A percentile compares a stretch with the other conserved stretches of the same genome.
These are phyloP conservation scores for Euphorbia lathyris DNA, from an alignment of 345 rosid genomes.

Conservation along the genomic window DNA sequence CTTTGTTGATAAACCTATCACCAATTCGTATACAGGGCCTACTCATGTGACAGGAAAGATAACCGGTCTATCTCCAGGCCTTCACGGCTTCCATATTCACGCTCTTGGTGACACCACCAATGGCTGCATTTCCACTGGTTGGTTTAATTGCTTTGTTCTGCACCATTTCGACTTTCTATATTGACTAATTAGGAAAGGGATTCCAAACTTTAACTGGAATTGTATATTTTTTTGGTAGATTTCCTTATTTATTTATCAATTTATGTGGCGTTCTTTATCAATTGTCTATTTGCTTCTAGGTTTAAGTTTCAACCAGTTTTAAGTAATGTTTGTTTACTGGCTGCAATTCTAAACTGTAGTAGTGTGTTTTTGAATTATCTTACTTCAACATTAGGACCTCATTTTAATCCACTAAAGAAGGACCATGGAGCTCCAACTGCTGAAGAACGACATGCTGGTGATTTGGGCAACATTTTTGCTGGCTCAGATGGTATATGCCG, in stretches of 20 bases:
- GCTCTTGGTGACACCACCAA: slow-evolving; percentile 91
- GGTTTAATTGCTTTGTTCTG: background rate
- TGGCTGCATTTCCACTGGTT: slow-evolving; percentile 96
- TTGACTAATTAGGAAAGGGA: slow-evolving; percentile 1
- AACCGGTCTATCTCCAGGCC: slow-evolving; percentile 73
- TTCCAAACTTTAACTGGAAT: background rate
- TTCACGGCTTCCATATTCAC: slow-evolving; percentile 88
- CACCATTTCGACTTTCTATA: background rate
- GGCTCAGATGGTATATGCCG: slow-evolving; percentile 61
- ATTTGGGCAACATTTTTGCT: slow-evolving; percentile 83
- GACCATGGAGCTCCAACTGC: slow-evolving; percentile 76
- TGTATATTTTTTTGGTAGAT: background rate
- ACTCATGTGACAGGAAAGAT: slow-evolving; percentile 76
- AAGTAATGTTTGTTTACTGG: background rate
- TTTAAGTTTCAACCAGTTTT: background rate
- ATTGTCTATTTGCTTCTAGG: background rate
- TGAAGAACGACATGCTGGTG: slow-evolving; percentile 85
- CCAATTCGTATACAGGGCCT: slow-evolving; percentile 42
- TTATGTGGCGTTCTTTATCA: too few relatives aligned
- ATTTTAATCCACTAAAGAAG: slow-evolving; percentile 85
- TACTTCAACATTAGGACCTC: slow-evolving; percentile 56
- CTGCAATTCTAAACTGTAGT: background rate
- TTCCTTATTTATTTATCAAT: background rate
- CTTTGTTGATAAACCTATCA: background rate
- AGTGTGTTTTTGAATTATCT: background rate